A percentile compares a stretch with the other conserved stretches of the same genome.
phyloP scores from a whole-genome alignment of 495 filamentous ascomycete genomes.

The Daldinia loculata region DNA sequence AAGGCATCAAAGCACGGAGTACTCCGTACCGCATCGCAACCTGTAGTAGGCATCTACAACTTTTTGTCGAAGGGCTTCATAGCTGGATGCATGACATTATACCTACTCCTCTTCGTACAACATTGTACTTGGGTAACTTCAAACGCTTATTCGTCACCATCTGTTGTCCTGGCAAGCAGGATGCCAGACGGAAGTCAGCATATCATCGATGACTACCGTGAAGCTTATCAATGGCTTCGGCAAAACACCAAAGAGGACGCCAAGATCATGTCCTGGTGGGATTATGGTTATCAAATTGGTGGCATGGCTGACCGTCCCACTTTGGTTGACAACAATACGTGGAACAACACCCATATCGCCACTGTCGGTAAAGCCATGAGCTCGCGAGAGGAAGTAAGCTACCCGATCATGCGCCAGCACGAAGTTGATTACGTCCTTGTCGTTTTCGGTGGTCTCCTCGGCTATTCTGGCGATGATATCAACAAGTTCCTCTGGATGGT shows the following conservation, averaged over 20 bases:
- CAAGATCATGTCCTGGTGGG: constrained; percentile 99
- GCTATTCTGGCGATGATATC: constrained; percentile 99
- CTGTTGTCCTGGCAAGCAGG: constrained; percentile 91
- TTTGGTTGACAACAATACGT: constrained; percentile 99
- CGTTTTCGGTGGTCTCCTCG: constrained; percentile 94
- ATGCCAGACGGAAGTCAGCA: constrained; percentile 95
- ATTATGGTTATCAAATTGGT: constrained; percentile 99
- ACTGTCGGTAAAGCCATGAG: constrained; percentile 99
- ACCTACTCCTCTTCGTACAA: constrained; percentile 91
- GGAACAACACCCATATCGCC: constrained; percentile 99
- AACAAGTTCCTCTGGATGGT: constrained; percentile 99
- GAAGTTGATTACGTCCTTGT: constrained; percentile 98
- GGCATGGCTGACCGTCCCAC: constrained; percentile 99
- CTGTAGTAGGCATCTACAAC: constrained; percentile 84
- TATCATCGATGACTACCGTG: constrained; percentile 99
- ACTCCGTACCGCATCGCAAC: constrained; percentile 74
- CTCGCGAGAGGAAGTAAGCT: constrained; percentile 96
- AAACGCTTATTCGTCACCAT: constrained; percentile 97
- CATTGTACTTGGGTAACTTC: constrained; percentile 99
- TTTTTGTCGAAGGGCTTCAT: constrained; percentile 79
- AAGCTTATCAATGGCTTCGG: constrained; percentile 99
- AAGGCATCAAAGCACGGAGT: constrained; percentile 61
- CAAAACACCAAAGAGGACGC: constrained; percentile 94
- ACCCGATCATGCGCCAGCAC: constrained; percentile 96
- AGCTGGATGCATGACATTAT: constrained; percentile 73